Evolutionary conservation across 345 rosid species (phyloP).

Genomic region (Barbarea vulgaris): DNA sequence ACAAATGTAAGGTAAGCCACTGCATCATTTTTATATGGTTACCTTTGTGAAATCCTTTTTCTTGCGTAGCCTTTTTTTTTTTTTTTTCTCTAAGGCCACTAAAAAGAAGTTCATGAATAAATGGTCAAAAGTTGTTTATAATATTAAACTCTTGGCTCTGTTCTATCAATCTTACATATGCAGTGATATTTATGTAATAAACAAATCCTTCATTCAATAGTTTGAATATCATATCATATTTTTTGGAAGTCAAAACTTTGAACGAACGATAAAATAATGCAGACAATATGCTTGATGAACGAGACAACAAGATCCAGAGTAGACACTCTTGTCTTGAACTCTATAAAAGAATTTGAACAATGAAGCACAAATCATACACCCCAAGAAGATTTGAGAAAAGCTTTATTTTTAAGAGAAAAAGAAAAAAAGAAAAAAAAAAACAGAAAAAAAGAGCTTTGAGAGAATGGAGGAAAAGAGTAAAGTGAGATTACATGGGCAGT

Average conservation of each 20-base stretch:
- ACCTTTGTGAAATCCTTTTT: constrained; percentile 40
- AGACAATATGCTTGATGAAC: constrained; percentile 16
- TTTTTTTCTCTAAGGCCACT: constrained; percentile 79
- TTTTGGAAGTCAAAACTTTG: background rate
- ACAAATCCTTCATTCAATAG: background rate
- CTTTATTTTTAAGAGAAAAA: background rate
- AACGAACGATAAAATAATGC: constrained; percentile 1
- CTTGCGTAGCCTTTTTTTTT: constrained; percentile 44
- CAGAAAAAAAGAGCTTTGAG: background rate
- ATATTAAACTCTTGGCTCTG: background rate
- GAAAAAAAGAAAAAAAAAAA: background rate
- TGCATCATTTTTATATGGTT: constrained; percentile 19
- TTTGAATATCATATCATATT: background rate
- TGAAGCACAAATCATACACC: background rate
- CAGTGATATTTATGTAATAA: background rate
- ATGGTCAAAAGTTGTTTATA: constrained; percentile 10
- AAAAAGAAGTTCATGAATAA: constrained; percentile 73
- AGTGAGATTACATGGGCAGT: constrained; percentile 43
- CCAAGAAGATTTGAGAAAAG: background rate
- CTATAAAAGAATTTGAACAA: background rate
- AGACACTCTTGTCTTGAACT: background rate
- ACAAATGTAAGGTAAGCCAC: constrained; percentile 1
- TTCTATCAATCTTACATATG: background rate
- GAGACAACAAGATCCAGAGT: background rate
- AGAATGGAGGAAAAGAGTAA: constrained; percentile 27